Percentiles rank a stretch among this genome's conserved stretches.
Evolutionary conservation across 352 stramenopile genomes (phyloP).

Genomic region (Globisporangium irregulare): DNA sequence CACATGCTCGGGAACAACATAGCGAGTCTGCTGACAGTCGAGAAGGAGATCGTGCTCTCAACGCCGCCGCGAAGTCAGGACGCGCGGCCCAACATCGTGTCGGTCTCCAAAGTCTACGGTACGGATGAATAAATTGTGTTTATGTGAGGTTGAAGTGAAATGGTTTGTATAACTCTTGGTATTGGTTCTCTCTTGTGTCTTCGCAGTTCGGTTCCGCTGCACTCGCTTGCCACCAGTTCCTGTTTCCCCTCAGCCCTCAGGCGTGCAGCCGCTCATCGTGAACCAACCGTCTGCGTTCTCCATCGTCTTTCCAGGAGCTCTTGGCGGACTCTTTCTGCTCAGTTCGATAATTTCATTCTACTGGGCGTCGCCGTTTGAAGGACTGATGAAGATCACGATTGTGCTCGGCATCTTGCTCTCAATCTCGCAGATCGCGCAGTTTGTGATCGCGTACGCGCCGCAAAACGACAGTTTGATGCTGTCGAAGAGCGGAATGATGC

Average conservation of each 20-base stretch:
- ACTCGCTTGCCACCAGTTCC: constrained; percentile 29
- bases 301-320: constrained; percentile 57
- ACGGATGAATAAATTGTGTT: not conserved
- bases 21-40: constrained; percentile 30
- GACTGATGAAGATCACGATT: constrained; percentile 86
- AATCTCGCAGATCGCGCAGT: constrained; percentile 70
- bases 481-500: constrained; percentile 13
- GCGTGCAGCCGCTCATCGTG: constrained; percentile 32
- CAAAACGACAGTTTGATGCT: constrained; percentile 19
- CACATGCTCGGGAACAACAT: constrained; percentile 45
- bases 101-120: constrained; percentile 43
- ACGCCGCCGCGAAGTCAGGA: constrained; percentile 47
- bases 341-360: constrained; percentile 76
- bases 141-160: not conserved
- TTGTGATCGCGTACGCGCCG: constrained; percentile 37
- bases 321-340: constrained; percentile 72
- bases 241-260: constrained; percentile 42
- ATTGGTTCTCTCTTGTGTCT: not conserved
- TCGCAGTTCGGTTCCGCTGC: constrained; percentile 46
- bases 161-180: not conserved
- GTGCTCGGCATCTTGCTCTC: constrained; percentile 78
- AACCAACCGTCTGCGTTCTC: constrained; percentile 55
- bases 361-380: constrained; percentile 67
- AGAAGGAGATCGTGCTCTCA: constrained; percentile 56
- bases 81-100: constrained; percentile 52